Evolutionary conservation across 2,329 filamentous ascomycete genomes (phyloP).

Genomic region (Talaromyces atroroseus): DNA sequence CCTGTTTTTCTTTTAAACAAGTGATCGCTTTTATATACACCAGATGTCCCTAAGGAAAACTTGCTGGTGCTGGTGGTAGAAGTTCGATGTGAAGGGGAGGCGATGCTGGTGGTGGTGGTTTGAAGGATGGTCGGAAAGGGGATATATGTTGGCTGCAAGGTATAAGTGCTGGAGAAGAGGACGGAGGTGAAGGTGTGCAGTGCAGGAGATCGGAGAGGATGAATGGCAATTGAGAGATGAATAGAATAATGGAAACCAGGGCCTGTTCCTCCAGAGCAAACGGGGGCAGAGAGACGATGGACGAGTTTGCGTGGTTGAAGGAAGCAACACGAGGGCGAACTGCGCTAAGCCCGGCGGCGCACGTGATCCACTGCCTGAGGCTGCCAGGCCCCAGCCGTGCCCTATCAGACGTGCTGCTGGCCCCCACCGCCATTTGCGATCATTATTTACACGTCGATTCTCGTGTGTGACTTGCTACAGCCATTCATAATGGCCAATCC

Average conservation of each 20-base stretch:
- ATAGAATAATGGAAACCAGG: conserved; percentile 16
- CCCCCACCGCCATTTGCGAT: conserved; percentile 3
- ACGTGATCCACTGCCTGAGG: conserved; percentile 6
- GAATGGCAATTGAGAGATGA: conserved; percentile 12
- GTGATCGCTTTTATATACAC: conserved; percentile 67
- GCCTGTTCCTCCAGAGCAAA: conserved; percentile 13
- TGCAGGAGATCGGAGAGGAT: conserved; percentile 10
- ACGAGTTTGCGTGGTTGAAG: neutral
- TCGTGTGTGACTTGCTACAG: too few relatives aligned
- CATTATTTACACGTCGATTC: neutral
- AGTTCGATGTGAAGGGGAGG: conserved; percentile 31
- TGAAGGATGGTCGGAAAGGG: conserved; percentile 19
- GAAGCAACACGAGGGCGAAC: neutral
- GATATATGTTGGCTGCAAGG: conserved; percentile 4
- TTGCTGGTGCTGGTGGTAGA: conserved; percentile 56
- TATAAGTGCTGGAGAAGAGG: conserved; percentile 9
- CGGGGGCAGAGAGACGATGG: neutral
- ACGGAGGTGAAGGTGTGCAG: conserved; percentile 2
- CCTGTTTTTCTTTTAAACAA: conserved; percentile 52
- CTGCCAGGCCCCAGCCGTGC: neutral
- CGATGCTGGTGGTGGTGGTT: conserved; percentile 37
- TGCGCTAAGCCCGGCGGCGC: neutral
- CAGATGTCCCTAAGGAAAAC: conserved; percentile 84
- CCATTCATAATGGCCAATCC: too few relatives aligned
- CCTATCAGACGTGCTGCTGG: too few relatives aligned